Percentiles rank a stretch among this genome's conserved stretches.
Evolutionary conservation across 2,329 filamentous ascomycete genomes (phyloP).

Genomic region (Cladophialophora exuberans): DNA sequence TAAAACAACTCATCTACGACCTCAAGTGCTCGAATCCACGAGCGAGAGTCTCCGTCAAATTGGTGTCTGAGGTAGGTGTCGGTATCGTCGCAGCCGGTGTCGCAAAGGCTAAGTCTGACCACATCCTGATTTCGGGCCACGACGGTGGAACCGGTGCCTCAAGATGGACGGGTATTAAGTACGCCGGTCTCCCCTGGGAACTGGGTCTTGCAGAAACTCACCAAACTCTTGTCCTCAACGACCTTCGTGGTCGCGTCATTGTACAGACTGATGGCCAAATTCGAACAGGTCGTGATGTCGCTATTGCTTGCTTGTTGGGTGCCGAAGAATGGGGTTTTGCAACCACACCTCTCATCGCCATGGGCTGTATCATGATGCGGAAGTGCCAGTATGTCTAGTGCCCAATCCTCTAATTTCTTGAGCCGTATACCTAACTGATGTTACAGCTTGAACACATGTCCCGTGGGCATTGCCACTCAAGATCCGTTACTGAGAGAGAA

Average conservation of each 20-base stretch:
- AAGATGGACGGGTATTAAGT: slow-evolving; percentile 98
- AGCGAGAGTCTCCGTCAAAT: slow-evolving; percentile 91
- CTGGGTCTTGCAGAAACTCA: slow-evolving; percentile 95
- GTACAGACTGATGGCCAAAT: slow-evolving; percentile 96
- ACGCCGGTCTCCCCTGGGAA: slow-evolving; percentile 95
- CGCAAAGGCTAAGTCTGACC: slow-evolving; percentile 94
- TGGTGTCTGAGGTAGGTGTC: slow-evolving; percentile 95
- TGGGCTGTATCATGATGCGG: slow-evolving; percentile 96
- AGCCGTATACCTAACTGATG: slow-evolving; percentile 8
- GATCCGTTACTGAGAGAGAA: slow-evolving; percentile 94
- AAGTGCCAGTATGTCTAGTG: slow-evolving; percentile 47
- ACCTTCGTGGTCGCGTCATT: slow-evolving; percentile 90
- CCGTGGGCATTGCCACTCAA: slow-evolving; percentile 93
- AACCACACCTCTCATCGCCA: slow-evolving; percentile 89
- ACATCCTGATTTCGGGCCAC: slow-evolving; percentile 95
- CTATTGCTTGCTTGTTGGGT: slow-evolving; percentile 90
- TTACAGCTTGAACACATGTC: slow-evolving; percentile 69
- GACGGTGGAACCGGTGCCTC: slow-evolving; percentile 97
- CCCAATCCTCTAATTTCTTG: background rate
- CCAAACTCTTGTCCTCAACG: slow-evolving; percentile 93
- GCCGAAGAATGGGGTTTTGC: slow-evolving; percentile 99
- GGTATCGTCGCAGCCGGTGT: slow-evolving; percentile 97
- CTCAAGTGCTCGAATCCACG: slow-evolving; percentile 95
- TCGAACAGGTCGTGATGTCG: slow-evolving; percentile 88
- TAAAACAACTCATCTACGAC: slow-evolving; percentile 98